These are phyloP conservation scores for Bruguiera parviflora DNA, from an alignment of 345 rosid species.

Conservation along the genomic window DNA sequence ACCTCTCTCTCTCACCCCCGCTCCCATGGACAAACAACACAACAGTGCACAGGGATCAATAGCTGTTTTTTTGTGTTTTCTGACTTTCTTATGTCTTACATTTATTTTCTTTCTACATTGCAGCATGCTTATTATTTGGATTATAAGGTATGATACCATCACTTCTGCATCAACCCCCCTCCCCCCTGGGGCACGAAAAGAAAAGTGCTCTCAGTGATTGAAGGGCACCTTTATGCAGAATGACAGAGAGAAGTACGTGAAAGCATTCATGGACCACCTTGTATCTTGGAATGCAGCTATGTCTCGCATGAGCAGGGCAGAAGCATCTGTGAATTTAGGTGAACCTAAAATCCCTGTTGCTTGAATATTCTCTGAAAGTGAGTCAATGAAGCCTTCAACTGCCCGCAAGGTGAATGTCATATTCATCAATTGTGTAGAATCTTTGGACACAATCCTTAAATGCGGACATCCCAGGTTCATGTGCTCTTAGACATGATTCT, in stretches of 20 bases:
- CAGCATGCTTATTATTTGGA: conserved; percentile 97
- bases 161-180: neutral
- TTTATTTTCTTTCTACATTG: conserved; percentile 15
- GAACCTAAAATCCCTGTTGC: conserved; percentile 86
- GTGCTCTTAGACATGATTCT: no score
- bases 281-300: conserved; percentile 83
- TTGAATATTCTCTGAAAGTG: conserved; percentile 25
- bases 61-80: neutral
- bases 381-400: conserved; percentile 2
- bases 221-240: conserved; percentile 38
- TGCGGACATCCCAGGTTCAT: no score
- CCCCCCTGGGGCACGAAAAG: neutral
- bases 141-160: conserved; percentile 55
- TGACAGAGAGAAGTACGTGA: conserved; percentile 64
- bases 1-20: conserved; percentile 9
- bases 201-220: conserved; percentile 7
- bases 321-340: conserved; percentile 79
- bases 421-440: neutral
- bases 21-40: neutral
- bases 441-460: no score
- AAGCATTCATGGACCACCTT: conserved; percentile 71
- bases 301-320: conserved; percentile 77
- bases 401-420: neutral
- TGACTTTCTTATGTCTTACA: neutral
- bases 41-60: neutral